phyloP scores from a whole-genome alignment of 257 asterid genomes.

The Ballota nigra region DNA sequence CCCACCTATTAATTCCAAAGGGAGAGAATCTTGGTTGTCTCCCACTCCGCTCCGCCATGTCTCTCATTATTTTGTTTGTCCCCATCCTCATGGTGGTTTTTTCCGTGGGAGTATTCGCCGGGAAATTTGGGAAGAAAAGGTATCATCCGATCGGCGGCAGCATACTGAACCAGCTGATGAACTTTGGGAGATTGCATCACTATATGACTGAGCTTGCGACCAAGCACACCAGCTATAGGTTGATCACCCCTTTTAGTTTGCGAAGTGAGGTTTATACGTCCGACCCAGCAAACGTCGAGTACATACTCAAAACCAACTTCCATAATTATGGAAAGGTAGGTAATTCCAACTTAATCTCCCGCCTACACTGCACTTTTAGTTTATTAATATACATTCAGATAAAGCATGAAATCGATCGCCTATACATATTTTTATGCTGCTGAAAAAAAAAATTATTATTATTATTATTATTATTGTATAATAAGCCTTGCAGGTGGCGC shows the following conservation, averaged over 20 bases:
- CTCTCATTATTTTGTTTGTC: no score
- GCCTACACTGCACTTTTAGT: not conserved
- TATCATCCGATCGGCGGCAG: slow-evolving; percentile 55
- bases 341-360: not conserved
- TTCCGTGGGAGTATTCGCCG: no score
- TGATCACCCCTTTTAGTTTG: slow-evolving; percentile 51
- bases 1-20: no score
- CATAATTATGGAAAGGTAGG: slow-evolving; percentile 71
- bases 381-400: no score
- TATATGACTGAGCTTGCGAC: slow-evolving; percentile 63
- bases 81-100: no score
- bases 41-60: not conserved
- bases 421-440: no score
- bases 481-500: no score
- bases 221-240: slow-evolving; percentile 51
- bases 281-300: slow-evolving; percentile 60
- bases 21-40: no score
- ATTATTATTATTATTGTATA: no score
- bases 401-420: no score
- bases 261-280: slow-evolving; percentile 59
- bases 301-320: slow-evolving; percentile 69
- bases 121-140: not conserved
- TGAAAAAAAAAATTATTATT: no score
- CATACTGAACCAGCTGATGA: slow-evolving; percentile 44
- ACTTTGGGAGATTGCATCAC: slow-evolving; percentile 57